Evolutionary conservation across 495 filamentous ascomycete species (phyloP).

Genomic region (Xylaria longipes): DNA sequence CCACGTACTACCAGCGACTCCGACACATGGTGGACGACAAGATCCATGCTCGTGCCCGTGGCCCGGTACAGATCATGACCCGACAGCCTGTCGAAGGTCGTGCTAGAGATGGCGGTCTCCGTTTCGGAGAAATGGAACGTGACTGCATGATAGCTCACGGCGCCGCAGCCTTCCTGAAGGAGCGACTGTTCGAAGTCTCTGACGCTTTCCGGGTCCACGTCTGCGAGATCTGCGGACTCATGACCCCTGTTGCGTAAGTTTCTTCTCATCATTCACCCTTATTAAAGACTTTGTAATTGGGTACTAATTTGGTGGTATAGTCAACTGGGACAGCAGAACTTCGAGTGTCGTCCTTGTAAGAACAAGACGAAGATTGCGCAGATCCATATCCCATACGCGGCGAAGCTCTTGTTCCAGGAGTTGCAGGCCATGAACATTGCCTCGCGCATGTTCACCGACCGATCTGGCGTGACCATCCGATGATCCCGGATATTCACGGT

Average conservation of each 20-base stretch:
- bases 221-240: conserved; percentile 97
- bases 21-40: conserved; percentile 99
- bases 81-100: conserved; percentile 98
- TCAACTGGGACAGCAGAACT: conserved; percentile 91
- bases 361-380: conserved; percentile 99
- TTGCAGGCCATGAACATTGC: conserved; percentile 98
- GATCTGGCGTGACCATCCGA: conserved; percentile 74
- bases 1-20: conserved; percentile 98
- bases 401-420: conserved; percentile 98
- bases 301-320: conserved; percentile 55
- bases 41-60: conserved; percentile 95
- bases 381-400: conserved; percentile 95
- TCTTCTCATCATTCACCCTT: background rate
- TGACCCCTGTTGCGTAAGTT: conserved; percentile 98
- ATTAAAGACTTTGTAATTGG: background rate
- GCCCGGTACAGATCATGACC: conserved; percentile 96
- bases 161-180: conserved; percentile 94
- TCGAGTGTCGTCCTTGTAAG: conserved; percentile 95
- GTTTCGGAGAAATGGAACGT: conserved; percentile 99
- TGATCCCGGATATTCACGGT: conserved; percentile 32
- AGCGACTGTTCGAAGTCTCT: conserved; percentile 94
- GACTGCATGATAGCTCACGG: conserved; percentile 99
- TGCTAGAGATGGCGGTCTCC: conserved; percentile 95
- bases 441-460: conserved; percentile 90
- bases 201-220: conserved; percentile 99